phyloP scores from a whole-genome alignment of 2,329 filamentous ascomycete species.

The Pseudocercospora eumusae region DNA sequence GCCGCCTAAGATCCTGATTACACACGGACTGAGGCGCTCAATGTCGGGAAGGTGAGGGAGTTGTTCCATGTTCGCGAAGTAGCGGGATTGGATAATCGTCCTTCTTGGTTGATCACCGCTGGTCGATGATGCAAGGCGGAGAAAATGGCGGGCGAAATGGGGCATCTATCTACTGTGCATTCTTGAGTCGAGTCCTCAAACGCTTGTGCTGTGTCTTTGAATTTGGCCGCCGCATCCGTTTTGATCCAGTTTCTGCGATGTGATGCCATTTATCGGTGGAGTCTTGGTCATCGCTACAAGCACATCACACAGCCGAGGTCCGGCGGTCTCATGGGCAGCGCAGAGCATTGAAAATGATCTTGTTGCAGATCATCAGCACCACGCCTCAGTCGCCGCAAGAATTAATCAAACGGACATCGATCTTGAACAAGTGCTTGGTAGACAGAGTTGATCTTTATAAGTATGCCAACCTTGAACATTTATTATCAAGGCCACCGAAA shows the following conservation, averaged over 20 bases:
- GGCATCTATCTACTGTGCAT: slow-evolving; percentile 1
- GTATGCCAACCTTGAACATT: not conserved
- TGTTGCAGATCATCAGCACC: too few relatives aligned
- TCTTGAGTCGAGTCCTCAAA: not conserved
- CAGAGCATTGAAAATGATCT: not conserved
- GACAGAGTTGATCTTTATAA: slow-evolving; percentile 1
- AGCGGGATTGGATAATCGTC: not conserved
- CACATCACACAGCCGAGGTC: slow-evolving; percentile 1
- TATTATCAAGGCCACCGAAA: not conserved
- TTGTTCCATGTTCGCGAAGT: slow-evolving; percentile 14
- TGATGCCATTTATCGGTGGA: not conserved
- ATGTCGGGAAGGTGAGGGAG: slow-evolving; percentile 69
- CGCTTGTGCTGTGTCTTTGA: not conserved
- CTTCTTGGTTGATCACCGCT: not conserved
- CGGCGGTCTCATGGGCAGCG: not conserved
- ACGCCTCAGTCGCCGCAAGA: too few relatives aligned
- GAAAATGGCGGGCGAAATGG: not conserved
- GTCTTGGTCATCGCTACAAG: not conserved
- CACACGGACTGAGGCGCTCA: slow-evolving; percentile 72
- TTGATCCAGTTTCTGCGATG: not conserved
- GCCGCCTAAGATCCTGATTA: slow-evolving; percentile 82
- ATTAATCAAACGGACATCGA: not conserved
- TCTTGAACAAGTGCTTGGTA: not conserved
- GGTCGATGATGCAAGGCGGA: not conserved
- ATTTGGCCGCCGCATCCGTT: not conserved